Evolutionary conservation across 2,329 filamentous ascomycete genomes (phyloP), one percentile per base, ranked within the genome.

Genomic region (Colletotrichum gigasporum): DNA sequence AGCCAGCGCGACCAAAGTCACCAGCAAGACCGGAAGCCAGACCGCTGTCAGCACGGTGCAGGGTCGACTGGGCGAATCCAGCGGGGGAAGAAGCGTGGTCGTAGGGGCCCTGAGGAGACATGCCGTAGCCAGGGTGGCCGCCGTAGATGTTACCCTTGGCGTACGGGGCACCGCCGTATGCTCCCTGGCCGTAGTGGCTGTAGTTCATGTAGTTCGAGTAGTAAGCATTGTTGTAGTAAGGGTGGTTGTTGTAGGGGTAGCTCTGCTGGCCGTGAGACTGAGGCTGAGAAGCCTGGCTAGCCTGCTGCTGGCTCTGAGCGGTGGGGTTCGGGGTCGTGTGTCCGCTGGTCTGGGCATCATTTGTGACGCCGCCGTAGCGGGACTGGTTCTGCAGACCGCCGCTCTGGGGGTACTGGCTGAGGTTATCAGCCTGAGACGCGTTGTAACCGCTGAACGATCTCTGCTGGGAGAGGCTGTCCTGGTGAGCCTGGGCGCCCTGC

Each of bases 271-370:
- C 77, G 63, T 81, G 79, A 24, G 79, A 75, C 69, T 82, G 80
- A 16, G 78, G 80, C 73, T 82, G 81, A 55, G 79, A 76, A 47
- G 76, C 76, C 41, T 80, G 80, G n/a, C 71, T 76, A 28, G 74
- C 77, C 61, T 74, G 78, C 70, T 80, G 78, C 70, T 86, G 85
- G 47, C 79, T 80, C 73, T 87, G 85, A 10, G 80, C 79, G 39
- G 90, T 85, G 26, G 94, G 94, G 80, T 96, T 96, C 34, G 95
- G 94, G 2, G 94, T 97, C 72, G 91, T 95, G 76, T 96, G 91
- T 44, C 94, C 95, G 75, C 93, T 97, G 81, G 91, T 93, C 72
- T 94, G 92, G 66, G 87, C 86, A 58, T 97, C 93, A 67, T 88
- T 83, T 65, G 84, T 80, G 28, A 83, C 78, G 47, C 81, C 82